Percentiles rank a stretch among this genome's conserved stretches.
phyloP scores from a whole-genome alignment of 2,329 filamentous ascomycete genomes.

The Pseudogymnoascus sp. region DNA sequence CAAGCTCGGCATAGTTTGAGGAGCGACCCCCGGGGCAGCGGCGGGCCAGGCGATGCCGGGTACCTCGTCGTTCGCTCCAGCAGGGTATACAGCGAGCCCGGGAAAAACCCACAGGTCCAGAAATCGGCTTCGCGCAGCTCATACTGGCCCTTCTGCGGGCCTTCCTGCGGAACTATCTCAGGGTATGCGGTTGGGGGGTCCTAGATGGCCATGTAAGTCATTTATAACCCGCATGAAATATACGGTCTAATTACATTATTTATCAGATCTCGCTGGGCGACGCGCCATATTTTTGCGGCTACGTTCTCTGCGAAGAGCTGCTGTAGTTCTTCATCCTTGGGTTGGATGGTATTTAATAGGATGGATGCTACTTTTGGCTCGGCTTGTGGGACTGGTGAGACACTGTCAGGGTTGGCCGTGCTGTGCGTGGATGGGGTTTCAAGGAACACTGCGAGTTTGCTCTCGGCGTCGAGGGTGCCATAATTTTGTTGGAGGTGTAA shows the following conservation, averaged over 20 bases:
- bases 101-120: slow-evolving; percentile 39
- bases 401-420: background rate
- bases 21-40: slow-evolving; percentile 11
- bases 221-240: background rate
- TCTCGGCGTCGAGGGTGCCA: background rate
- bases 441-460: background rate
- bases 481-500: background rate
- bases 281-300: slow-evolving; percentile 18
- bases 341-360: background rate
- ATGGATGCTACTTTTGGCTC: background rate
- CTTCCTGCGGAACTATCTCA: slow-evolving; percentile 28
- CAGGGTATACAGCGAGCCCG: slow-evolving; percentile 30
- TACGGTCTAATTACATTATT: slow-evolving; percentile 12
- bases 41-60: slow-evolving; percentile 17
- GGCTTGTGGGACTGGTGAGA: background rate
- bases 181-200: slow-evolving; percentile 22
- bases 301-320: slow-evolving; percentile 18
- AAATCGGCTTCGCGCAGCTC: slow-evolving; percentile 29
- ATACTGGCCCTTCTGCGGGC: slow-evolving; percentile 24
- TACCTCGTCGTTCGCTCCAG: slow-evolving; percentile 29
- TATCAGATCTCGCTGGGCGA: slow-evolving; percentile 14
- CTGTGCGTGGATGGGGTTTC: background rate
- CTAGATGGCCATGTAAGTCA: background rate
- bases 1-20: slow-evolving; percentile 25
- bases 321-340: slow-evolving; percentile 10